Conservation (phyloP, 352 stramenopile species). For the Phytophthora meadii region DNA sequence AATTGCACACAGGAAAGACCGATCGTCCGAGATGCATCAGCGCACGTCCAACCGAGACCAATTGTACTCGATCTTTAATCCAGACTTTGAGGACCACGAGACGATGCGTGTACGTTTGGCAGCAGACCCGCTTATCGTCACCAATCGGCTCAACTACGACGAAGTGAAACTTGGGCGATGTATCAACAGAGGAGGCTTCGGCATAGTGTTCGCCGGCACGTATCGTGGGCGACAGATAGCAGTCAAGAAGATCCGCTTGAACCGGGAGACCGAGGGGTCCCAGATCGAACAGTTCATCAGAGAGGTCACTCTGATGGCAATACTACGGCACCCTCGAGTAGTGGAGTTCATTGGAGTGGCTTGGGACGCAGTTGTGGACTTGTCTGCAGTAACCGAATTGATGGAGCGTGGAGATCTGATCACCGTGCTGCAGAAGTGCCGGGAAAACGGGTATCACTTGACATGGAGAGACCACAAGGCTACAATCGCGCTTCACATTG, state of each 20-base stretch:
- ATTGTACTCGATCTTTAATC: constrained; percentile 33
- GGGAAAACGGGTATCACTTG: constrained; percentile 19
- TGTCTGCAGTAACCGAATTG: constrained; percentile 56
- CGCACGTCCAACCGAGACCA: constrained; percentile 10
- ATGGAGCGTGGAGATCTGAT: constrained; percentile 64
- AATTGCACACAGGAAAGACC: constrained; percentile 23
- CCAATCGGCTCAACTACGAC: constrained; percentile 44
- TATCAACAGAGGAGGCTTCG: constrained; percentile 52
- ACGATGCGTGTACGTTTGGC: constrained; percentile 40
- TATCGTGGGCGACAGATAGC: constrained; percentile 42
- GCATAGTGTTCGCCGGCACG: constrained; percentile 46
- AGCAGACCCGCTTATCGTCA: constrained; percentile 52
- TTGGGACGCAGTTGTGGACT: constrained; percentile 48
- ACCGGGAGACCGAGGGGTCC: constrained; percentile 21
- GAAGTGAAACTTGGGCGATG: constrained; percentile 47
- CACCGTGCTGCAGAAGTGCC: constrained; percentile 42
- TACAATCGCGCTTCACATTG: constrained; percentile 55
- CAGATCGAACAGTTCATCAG: constrained; percentile 48
- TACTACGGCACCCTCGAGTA: constrained; percentile 46
- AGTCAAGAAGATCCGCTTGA: constrained; percentile 51
- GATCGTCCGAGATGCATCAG: constrained; percentile 19
- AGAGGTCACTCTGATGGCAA: constrained; percentile 51
- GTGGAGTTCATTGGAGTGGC: constrained; percentile 56
- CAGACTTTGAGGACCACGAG: constrained; percentile 28
- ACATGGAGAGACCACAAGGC: constrained; percentile 51